Base-by-base conservation (phyloP, 495 filamentous ascomycete genomes). In the Glutinoglossum americanum region DNA sequence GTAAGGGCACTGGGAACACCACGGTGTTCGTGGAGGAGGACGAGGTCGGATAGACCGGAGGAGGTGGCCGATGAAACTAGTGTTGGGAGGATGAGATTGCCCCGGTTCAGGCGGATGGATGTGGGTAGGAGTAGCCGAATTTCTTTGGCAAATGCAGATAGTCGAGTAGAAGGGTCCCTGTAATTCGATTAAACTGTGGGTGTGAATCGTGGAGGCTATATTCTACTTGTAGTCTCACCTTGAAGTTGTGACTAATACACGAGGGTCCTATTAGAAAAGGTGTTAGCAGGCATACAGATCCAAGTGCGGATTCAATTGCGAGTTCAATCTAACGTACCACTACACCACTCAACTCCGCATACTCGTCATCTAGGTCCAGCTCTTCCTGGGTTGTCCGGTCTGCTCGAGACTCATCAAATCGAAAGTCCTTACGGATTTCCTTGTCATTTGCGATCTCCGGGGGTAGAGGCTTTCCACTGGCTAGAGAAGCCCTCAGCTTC, bases 321-420 rank as follows among this genome's bases (percentile, higher is more conserved):
- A 8, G 15, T 32, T 32, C 25, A 4, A 30, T 15, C 49, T 28
- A 53, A 17, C 49, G 30, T 53, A 53, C 49, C 19, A 87, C 77
- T 58, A 94, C 77, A 26, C 89, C 89, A 39, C 82, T 87, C 1
- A 92, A 79, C 57, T 87, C 78, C 15, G 82, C 78, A 67, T 94
- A 95, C 75, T 99, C 92, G 66, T 99, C 92, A 67, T 99, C 92
- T n/a, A 99, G 72, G 61, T 87, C 83, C 47, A 89, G 70, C 48
- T 85, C 84, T 47, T 87, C 80, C 51, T 76, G 73, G 19, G 66
- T 63, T 35, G 72, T 77, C 53, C 74, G 66, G 47, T 85, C 80
- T 13, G 74, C 69, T 13, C 77, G 68, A 5, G 85, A 84, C 66
- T 94, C 89, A 64, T 99, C 92, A 66, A 86, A 99, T 64, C 89